Base-by-base conservation (phyloP, 306 rosid species). In the Luffa acutangula region DNA sequence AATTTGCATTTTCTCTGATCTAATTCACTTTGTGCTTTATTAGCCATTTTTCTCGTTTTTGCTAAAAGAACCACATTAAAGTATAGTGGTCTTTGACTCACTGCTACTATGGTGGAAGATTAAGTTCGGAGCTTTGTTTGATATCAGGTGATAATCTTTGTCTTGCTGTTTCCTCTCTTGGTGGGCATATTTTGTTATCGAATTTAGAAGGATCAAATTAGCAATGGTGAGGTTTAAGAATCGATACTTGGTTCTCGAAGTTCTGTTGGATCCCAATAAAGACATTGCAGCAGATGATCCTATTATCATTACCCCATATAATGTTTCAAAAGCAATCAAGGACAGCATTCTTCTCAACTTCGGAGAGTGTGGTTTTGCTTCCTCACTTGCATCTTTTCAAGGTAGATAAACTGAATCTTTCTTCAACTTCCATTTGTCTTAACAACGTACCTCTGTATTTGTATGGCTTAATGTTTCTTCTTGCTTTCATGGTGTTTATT, bases 291-390 rank as follows among this genome's bases (percentile, higher is more conserved):
- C 79, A 7, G 82, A 86, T 37, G 88, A 89, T 82, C 87, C 92
- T 66, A 80, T 93, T 76, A 91, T 90, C 77, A 58, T 95, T 81
- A 93, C 97, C 45, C 84, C 83, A 57, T 85, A 81, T 73, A 91
- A 96, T 82, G 83, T 95, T 49, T 80, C 88, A 1, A 93, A 88
- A 70, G 94, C 92, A 36, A 85, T 93, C 62, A 90, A 80, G 84
- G 96, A 91, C 11, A 91, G 90, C 87, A 85, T 90, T 78, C 90
- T 90, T 59, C 82, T 87, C 25, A 93, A 93, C 83, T 93, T 91
- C 76, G 97, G 97, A 57, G 94, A 91, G 88, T 92, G 97, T 80
- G 99, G 97, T 84, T 85, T 92, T 81, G 96, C 94, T 82, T 88
- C 90, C 1, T 83, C 93, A 3, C 73, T 87, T n/a, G 97, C 91